phyloP scores from a whole-genome alignment of 176 grass and related monocot genomes.

The Oryza officinalis region DNA sequence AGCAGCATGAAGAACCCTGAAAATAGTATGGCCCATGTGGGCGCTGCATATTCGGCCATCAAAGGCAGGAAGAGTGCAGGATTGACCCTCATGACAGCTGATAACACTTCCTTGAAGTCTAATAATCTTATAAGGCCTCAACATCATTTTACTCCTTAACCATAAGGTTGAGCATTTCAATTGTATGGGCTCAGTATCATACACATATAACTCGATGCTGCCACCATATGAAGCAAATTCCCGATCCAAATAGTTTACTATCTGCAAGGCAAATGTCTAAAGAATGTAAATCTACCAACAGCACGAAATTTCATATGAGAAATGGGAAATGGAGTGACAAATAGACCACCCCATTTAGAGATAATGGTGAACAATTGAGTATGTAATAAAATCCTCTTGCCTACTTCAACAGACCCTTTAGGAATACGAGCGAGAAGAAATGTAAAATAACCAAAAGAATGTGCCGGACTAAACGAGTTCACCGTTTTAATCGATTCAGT shows the following conservation, averaged over 20 bases:
- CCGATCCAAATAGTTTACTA: constrained; percentile 1
- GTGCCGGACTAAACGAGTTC: not conserved
- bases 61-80: constrained; percentile 37
- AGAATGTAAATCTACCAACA: not conserved
- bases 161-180: constrained; percentile 19
- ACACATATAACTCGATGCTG: not conserved
- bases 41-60: constrained; percentile 45
- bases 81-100: constrained; percentile 44
- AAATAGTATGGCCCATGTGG: constrained; percentile 59
- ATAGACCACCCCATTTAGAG: not conserved
- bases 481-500: not conserved
- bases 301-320: not conserved
- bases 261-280: constrained; percentile 14
- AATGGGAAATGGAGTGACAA: not conserved
- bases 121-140: constrained; percentile 30
- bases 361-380: not conserved
- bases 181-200: not conserved
- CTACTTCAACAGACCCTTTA: no score
- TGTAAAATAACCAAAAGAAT: not conserved
- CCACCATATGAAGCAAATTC: not conserved
- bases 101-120: constrained; percentile 14
- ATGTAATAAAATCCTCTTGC: not conserved
- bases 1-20: constrained; percentile 63
- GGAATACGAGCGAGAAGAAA: not conserved
- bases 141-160: constrained; percentile 36